Evolutionary conservation across 768 basidiomycete genomes (phyloP), one percentile per base, ranked within the genome.

Genomic region (Mrakia blollopis): DNA sequence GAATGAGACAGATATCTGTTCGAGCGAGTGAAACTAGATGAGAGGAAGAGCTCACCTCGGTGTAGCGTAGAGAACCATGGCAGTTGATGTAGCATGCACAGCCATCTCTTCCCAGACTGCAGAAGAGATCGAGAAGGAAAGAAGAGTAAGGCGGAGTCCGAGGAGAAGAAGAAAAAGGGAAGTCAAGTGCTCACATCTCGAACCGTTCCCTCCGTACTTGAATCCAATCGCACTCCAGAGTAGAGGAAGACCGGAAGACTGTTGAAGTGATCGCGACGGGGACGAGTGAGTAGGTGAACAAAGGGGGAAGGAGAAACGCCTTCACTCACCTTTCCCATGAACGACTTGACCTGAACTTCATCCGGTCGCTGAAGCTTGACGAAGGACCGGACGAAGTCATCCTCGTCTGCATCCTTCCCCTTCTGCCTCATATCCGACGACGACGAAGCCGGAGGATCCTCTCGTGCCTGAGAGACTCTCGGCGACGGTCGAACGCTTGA

Each of bases 171-270:
- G 32, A 23, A 3, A 25, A 37, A 13, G 18, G 21, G 11, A 25
- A 14, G 23, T 1, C 16, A 13, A 9, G 14, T 23, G 68, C 72
- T 54, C 44, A 74, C 73, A 74, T 30, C 57, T 63, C 39, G 62
- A 30, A 0, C 41, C 18, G 4, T 52, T 44, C n/a, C 30, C 28
- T 28, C 65, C 65, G 32, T 75, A 75, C 52, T 75, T 75, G 63
- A 75, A 75, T n/a, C 74, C 74, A 6, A 70, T 65, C 0, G 74
- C 74, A 25, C 65, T 47, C 44, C 39, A 75, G 35, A 76, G 37
- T 11, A 71, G 41, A 13, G 75, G 69, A 0, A 76, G 52, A 0
- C 68, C 41, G 21, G 75, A 72, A 0, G 75, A 72, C 75, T 68
- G 35, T 18, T 4, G 67, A 67, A 23, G 23, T 11, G 14, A 35